Evolutionary conservation across 768 basidiomycete genomes (phyloP).

Genomic region (Megacollybia marginata): DNA sequence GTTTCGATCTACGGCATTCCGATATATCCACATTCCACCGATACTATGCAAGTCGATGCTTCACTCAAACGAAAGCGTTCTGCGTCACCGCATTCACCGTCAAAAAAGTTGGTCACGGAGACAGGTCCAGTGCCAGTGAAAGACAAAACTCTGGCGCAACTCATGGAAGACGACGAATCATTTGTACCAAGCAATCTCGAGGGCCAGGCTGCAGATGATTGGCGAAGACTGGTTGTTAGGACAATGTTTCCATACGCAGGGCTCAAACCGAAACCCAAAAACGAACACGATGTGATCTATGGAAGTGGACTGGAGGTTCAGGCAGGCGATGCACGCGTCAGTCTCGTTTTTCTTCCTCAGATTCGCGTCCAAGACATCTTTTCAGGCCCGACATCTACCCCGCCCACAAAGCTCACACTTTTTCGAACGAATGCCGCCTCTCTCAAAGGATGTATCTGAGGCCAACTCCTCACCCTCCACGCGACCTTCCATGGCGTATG

Average conservation of each 20-base stretch:
- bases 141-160: neutral
- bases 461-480: constrained; percentile 4
- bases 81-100: constrained; percentile 26
- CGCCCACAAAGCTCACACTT: neutral
- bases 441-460: neutral
- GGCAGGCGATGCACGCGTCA: neutral
- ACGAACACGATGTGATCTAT: neutral
- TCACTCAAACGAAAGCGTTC: constrained; percentile 39
- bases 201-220: constrained; percentile 44
- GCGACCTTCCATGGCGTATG: constrained; percentile 24
- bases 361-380: neutral
- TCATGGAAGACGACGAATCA: neutral
- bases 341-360: neutral
- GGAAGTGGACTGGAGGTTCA: neutral
- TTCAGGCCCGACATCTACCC: neutral
- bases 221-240: constrained; percentile 42
- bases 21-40: constrained; percentile 15
- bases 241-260: constrained; percentile 51
- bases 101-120: constrained; percentile 21
- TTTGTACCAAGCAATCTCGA: constrained; percentile 29
- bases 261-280: neutral
- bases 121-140: neutral
- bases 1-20: constrained; percentile 61
- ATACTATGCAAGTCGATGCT: constrained; percentile 5
- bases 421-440: neutral